Conservation (phyloP, 129 eudicot species). For the Lactuca sativa region DNA sequence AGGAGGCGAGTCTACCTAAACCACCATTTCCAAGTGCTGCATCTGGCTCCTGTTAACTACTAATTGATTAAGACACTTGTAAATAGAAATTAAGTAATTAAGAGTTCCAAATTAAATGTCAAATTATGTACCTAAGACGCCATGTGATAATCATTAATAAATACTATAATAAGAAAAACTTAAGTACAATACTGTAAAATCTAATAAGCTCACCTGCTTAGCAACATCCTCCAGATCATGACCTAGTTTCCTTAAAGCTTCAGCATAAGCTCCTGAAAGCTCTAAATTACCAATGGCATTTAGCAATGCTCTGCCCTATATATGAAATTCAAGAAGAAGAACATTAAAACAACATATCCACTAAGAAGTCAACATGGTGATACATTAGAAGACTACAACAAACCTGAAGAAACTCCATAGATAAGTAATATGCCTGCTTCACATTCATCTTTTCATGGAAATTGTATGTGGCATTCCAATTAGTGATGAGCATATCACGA, state of each 20-base stretch:
- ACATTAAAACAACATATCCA: constrained; percentile 4
- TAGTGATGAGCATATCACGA: constrained; percentile 51
- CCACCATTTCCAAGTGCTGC: constrained; percentile 79
- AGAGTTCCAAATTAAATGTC: not conserved
- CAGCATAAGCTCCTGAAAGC: constrained; percentile 62
- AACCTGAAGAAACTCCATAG: constrained; percentile 82
- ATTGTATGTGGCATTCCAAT: constrained; percentile 61
- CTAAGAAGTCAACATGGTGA: constrained; percentile 1
- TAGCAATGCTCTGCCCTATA: constrained; percentile 72
- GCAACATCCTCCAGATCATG: constrained; percentile 61
- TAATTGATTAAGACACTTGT: constrained; percentile 20
- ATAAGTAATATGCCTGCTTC: constrained; percentile 64
- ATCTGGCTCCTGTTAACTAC: constrained; percentile 61
- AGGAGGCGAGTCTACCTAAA: constrained; percentile 66
- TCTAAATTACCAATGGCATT: constrained; percentile 70
- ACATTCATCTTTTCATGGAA: constrained; percentile 51
- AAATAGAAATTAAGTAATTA: not conserved
- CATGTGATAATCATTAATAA: not conserved
- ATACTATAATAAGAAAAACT: too few relatives aligned
- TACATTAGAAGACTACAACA: constrained; percentile 14
- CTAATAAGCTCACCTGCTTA: constrained; percentile 42
- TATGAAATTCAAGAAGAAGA: constrained; percentile 2
- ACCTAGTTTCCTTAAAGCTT: constrained; percentile 60
- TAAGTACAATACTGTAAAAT: not conserved
- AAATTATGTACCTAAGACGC: not conserved